Evolutionary conservation across 2,329 filamentous ascomycete genomes (phyloP).

Genomic region (Aspergillus sojae): DNA sequence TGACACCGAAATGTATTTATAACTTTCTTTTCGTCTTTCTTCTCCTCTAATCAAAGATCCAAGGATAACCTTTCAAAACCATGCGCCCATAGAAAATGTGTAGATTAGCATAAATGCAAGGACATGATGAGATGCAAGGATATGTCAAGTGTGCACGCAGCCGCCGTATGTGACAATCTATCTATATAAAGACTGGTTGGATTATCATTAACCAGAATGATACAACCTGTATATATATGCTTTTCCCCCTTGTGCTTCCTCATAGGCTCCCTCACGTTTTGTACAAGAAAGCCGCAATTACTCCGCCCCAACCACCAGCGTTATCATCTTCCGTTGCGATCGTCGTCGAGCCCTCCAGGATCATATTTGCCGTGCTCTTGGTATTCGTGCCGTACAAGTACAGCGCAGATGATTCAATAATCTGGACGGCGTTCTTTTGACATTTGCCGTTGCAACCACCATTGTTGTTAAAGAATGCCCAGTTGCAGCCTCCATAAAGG

Average conservation of each 20-base stretch:
- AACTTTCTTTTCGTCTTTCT: neutral
- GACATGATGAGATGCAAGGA: neutral
- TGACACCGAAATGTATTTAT: neutral
- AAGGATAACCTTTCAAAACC: neutral
- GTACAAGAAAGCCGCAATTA: constrained; percentile 35
- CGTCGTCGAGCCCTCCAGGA: constrained; percentile 26
- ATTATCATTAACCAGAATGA: neutral
- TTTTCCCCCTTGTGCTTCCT: neutral
- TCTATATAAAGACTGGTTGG: neutral
- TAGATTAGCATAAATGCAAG: neutral
- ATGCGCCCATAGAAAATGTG: neutral
- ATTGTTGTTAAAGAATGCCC: constrained; percentile 45
- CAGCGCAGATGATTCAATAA: constrained; percentile 26
- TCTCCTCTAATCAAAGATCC: neutral
- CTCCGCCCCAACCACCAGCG: constrained; percentile 38
- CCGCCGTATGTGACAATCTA: neutral
- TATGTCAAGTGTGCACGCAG: neutral
- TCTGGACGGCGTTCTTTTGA: constrained; percentile 40
- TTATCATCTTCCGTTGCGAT: constrained; percentile 32
- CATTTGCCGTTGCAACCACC: constrained; percentile 37
- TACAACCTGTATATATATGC: constrained; percentile 6
- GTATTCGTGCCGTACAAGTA: constrained; percentile 35
- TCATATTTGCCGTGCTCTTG: constrained; percentile 34
- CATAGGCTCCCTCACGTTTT: constrained; percentile 12
- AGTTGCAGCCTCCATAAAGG: constrained; percentile 44